Evolutionary conservation across 2,329 filamentous ascomycete genomes (phyloP).

Genomic region (Curvularia hawaiiensis): DNA sequence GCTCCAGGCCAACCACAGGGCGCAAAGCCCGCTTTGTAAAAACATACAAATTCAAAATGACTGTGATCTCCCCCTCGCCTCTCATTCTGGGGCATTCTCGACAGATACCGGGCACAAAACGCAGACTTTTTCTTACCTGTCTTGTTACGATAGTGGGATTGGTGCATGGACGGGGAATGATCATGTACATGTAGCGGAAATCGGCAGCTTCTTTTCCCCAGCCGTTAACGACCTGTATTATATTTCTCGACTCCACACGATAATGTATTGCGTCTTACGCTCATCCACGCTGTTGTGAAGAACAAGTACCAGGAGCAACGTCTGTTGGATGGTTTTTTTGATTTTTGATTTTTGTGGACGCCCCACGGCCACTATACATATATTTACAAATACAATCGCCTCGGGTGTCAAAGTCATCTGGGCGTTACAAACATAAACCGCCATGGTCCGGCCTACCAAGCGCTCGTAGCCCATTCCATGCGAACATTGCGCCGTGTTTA

Average conservation of each 20-base stretch:
- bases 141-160: constrained; percentile 25
- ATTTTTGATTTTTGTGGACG: constrained; percentile 17
- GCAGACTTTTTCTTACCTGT: constrained; percentile 27
- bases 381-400: constrained; percentile 38
- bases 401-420: constrained; percentile 18
- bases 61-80: constrained; percentile 1
- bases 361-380: constrained; percentile 41
- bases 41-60: neutral
- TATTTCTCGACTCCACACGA: constrained; percentile 36
- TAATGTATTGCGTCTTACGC: constrained; percentile 29
- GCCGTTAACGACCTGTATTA: constrained; percentile 31
- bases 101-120: constrained; percentile 4
- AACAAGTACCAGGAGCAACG: neutral
- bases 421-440: constrained; percentile 17
- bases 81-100: constrained; percentile 1
- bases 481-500: constrained; percentile 34
- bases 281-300: neutral
- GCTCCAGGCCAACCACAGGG: constrained; percentile 30
- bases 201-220: constrained; percentile 9
- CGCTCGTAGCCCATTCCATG: constrained; percentile 27
- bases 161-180: constrained; percentile 14
- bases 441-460: constrained; percentile 23
- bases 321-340: neutral
- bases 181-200: constrained; percentile 22
- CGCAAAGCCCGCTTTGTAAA: constrained; percentile 46